Conservation (phyloP, 2,329 filamentous ascomycete genomes). For the Colletotrichum trifolii region DNA sequence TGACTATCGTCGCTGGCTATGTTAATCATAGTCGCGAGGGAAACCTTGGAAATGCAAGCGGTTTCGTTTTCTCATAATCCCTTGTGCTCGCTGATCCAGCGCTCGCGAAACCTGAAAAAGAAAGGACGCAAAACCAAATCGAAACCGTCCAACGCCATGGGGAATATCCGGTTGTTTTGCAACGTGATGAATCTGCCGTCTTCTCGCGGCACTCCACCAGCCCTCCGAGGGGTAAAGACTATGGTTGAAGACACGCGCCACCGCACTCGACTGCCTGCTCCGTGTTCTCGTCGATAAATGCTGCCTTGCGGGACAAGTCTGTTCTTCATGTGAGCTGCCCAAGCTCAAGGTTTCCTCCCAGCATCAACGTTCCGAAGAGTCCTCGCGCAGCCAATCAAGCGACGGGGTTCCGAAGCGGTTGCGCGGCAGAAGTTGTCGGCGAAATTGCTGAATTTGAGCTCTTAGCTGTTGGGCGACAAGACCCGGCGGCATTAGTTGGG, state of each 20-base stretch:
- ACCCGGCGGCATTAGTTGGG: no score
- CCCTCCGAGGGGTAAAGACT: constrained; percentile 10
- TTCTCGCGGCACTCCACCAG: constrained; percentile 2
- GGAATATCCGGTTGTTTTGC: constrained; percentile 25
- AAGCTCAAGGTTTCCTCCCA: no score
- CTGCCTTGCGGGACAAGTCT: no score
- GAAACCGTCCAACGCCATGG: constrained; percentile 22
- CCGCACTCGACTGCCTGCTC: no score
- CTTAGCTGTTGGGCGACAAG: no score
- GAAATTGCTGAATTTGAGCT: no score
- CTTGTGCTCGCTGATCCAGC: constrained; percentile 26
- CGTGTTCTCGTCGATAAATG: no score
- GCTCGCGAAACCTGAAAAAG: constrained; percentile 10
- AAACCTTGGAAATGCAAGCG: constrained; percentile 22
- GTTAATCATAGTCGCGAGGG: constrained; percentile 5
- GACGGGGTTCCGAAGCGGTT: no score
- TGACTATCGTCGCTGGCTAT: constrained; percentile 16
- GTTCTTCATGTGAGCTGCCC: no score
- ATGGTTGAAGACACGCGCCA: constrained; percentile 2
- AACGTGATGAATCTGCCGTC: not conserved
- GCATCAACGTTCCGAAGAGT: no score
- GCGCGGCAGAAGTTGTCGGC: no score
- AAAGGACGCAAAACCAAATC: not conserved
- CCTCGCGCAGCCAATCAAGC: no score
- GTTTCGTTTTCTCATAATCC: constrained; percentile 31